Conservation (phyloP, 805 yeast genomes). For the Candida sakaeoensis region DNA sequence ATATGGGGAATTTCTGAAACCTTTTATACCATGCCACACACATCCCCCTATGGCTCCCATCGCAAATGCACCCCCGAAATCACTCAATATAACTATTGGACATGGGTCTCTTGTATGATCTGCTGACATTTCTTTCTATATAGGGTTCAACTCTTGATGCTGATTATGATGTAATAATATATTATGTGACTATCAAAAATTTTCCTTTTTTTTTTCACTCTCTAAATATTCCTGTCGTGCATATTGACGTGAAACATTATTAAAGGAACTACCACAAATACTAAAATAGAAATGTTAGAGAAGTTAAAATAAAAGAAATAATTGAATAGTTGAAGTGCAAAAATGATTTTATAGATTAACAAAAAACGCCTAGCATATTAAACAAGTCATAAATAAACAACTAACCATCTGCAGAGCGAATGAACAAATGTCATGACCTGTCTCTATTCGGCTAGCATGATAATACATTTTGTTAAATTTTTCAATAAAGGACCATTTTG, state of each 20-base stretch:
- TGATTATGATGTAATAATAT: not conserved
- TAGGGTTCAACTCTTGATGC: not conserved
- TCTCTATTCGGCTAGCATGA: too few relatives aligned
- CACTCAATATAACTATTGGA: conserved; percentile 92
- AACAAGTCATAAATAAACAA: too few relatives aligned
- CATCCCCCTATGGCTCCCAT: conserved; percentile 99
- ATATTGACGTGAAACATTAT: not conserved
- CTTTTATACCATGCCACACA: conserved; percentile 98
- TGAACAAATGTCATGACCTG: too few relatives aligned
- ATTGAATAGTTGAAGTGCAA: too few relatives aligned
- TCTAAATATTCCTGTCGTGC: not conserved
- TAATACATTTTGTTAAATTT: too few relatives aligned
- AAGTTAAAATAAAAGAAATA: too few relatives aligned
- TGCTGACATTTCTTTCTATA: conserved; percentile 64
- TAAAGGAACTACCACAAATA: not conserved
- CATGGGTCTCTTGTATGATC: conserved; percentile 99
- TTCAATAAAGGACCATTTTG: too few relatives aligned
- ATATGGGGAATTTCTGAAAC: conserved; percentile 95
- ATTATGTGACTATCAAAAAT: not conserved
- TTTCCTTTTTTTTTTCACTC: not conserved
- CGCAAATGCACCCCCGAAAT: conserved; percentile 98
- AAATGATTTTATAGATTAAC: too few relatives aligned
- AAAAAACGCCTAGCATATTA: too few relatives aligned
- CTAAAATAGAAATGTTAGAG: not conserved
- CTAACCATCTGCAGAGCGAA: too few relatives aligned